Evolutionary conservation across 495 filamentous ascomycete genomes (phyloP).

Genomic region (Entonaema liquescens): DNA sequence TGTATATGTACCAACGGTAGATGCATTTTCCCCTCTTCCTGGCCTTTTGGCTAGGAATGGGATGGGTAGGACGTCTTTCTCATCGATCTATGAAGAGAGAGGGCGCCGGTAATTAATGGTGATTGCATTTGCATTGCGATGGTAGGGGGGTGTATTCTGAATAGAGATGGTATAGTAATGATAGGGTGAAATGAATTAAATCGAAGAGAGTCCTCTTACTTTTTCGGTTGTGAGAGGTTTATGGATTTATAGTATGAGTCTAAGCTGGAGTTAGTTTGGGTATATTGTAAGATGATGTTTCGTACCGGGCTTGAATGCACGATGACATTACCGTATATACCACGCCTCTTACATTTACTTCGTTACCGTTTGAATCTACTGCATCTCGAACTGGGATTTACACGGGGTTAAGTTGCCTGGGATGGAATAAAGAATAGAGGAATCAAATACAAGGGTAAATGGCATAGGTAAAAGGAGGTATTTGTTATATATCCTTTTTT

Average conservation of each 20-base stretch:
- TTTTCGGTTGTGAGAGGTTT: not conserved
- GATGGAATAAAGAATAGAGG: not conserved
- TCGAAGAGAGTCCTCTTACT: not conserved
- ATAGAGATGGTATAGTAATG: not conserved
- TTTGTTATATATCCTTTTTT: not conserved
- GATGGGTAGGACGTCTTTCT: not conserved
- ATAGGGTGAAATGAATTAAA: not conserved
- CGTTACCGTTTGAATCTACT: no score
- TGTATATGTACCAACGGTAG: not conserved
- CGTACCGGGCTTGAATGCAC: no score
- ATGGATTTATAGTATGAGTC: no score
- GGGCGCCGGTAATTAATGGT: not conserved
- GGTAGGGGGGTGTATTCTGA: not conserved
- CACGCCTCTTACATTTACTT: no score
- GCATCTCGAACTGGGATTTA: no score
- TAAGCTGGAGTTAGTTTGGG: no score
- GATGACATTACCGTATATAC: no score
- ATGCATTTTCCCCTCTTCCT: not conserved
- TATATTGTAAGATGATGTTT: no score
- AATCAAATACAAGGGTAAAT: not conserved
- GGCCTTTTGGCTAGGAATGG: not conserved
- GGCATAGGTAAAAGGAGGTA: not conserved
- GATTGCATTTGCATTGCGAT: not conserved
- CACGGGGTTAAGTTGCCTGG: no score
- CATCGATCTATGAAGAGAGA: not conserved